A percentile compares a stretch with the other conserved stretches of the same genome.
These are phyloP conservation scores for Hypoxylon perforatum DNA, from an alignment of 495 filamentous ascomycete genomes.

Conservation along the genomic window DNA sequence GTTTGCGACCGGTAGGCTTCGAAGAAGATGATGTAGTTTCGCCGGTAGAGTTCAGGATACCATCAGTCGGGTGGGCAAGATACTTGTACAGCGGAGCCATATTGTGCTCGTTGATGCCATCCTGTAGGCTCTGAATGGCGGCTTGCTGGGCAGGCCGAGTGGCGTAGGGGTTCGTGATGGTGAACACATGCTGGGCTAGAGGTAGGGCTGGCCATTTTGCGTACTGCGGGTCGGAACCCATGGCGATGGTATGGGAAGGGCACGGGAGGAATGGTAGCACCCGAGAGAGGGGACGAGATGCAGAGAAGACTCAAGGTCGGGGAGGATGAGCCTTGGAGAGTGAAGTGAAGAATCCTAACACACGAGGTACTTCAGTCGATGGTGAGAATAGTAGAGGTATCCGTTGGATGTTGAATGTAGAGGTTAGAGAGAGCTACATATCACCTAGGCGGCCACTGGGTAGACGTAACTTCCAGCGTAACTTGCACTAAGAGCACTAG, in stretches of 20 bases:
- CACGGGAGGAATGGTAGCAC: constrained; percentile 8
- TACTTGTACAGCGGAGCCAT: constrained; percentile 98
- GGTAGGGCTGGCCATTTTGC: constrained; percentile 92
- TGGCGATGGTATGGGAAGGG: constrained; percentile 54
- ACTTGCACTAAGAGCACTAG: constrained; percentile 26
- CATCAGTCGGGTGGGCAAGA: constrained; percentile 92
- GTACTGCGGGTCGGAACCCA: constrained; percentile 98
- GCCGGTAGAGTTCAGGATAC: constrained; percentile 82
- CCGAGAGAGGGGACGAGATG: not conserved
- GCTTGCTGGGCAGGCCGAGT: constrained; percentile 72
- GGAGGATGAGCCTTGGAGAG: not conserved
- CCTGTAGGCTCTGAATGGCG: constrained; percentile 84
- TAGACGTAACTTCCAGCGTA: constrained; percentile 47
- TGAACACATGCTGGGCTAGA: constrained; percentile 97
- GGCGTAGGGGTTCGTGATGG: constrained; percentile 88
- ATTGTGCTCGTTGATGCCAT: constrained; percentile 91
- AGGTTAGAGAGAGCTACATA: constrained; percentile 30
- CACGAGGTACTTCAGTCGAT: not conserved
- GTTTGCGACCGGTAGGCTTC: constrained; percentile 64
- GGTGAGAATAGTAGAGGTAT: not conserved
- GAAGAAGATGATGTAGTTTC: constrained; percentile 69
- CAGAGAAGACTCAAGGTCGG: not conserved
- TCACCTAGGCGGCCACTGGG: constrained; percentile 43
- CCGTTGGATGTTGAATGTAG: too few relatives aligned
- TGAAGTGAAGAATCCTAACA: not conserved